Conservation (phyloP, 805 yeast genomes). For the Saccharomyces paradoxus region DNA sequence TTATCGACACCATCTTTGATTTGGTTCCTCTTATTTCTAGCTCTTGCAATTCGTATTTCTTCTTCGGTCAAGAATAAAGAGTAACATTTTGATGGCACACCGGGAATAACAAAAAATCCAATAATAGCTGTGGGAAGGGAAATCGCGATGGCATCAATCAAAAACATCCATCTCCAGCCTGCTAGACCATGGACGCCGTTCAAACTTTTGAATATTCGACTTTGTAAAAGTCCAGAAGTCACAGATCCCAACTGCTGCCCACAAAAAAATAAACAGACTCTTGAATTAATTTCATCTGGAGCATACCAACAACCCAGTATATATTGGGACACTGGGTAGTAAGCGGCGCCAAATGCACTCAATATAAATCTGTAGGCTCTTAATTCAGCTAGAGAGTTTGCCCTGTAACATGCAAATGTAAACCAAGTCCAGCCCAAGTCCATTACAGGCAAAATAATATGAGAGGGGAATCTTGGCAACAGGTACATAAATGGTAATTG, state of each 20-base stretch:
- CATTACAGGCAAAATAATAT: constrained; percentile 38
- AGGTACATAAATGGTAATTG: constrained; percentile 60
- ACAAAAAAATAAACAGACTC: constrained; percentile 55
- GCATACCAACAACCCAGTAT: constrained; percentile 54
- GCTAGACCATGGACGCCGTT: constrained; percentile 40
- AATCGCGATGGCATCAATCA: constrained; percentile 50
- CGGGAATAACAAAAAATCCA: constrained; percentile 44
- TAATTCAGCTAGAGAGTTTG: constrained; percentile 41
- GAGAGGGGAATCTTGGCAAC: constrained; percentile 48
- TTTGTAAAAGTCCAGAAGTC: constrained; percentile 49
- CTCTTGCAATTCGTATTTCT: constrained; percentile 48
- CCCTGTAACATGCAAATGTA: constrained; percentile 48
- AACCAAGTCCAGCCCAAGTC: constrained; percentile 66
- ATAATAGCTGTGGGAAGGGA: constrained; percentile 42
- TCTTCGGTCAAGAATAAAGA: constrained; percentile 49
- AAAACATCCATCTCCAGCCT: constrained; percentile 64
- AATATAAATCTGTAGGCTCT: constrained; percentile 58
- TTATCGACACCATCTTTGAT: constrained; percentile 26
- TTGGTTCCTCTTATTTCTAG: constrained; percentile 32
- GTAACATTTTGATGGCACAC: constrained; percentile 54
- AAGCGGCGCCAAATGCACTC: constrained; percentile 65
- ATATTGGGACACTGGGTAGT: constrained; percentile 54
- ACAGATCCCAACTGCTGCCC: constrained; percentile 44
- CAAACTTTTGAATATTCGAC: constrained; percentile 34
- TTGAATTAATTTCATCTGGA: constrained; percentile 48